A percentile compares a stretch with the other conserved stretches of the same genome.
Evolutionary conservation across 495 filamentous ascomycete species (phyloP).

Genomic region (Aspergillus coremiiformis): DNA sequence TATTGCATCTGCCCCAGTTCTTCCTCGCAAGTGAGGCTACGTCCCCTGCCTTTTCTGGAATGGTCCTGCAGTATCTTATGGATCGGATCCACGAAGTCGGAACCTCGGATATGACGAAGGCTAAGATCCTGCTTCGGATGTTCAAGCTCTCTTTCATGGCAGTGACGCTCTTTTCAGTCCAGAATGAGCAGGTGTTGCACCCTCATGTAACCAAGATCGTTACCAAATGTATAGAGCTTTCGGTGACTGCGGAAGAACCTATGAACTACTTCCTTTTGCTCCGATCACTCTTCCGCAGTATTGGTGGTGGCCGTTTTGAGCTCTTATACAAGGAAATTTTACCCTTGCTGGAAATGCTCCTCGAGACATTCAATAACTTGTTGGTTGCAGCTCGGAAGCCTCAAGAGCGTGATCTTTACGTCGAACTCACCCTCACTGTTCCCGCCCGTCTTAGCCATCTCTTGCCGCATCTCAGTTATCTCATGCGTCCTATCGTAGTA

Average conservation of each 20-base stretch:
- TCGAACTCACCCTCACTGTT: conserved; percentile 93
- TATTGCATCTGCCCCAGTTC: conserved; percentile 94
- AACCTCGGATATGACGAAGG: conserved; percentile 79
- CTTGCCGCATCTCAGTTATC: conserved; percentile 89
- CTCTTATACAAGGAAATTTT: conserved; percentile 96
- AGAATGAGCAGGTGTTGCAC: conserved; percentile 91
- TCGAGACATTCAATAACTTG: conserved; percentile 94
- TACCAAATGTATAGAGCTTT: conserved; percentile 90
- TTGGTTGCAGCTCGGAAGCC: conserved; percentile 82
- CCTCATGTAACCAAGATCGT: conserved; percentile 96
- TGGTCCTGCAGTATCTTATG: conserved; percentile 97
- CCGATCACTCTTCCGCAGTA: conserved; percentile 87
- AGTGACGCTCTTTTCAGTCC: conserved; percentile 85
- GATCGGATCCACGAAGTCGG: conserved; percentile 91
- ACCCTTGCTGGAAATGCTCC: conserved; percentile 89
- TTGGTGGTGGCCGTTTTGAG: conserved; percentile 95
- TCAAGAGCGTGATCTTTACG: conserved; percentile 87
- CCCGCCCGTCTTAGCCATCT: conserved; percentile 92
- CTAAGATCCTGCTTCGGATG: conserved; percentile 83
- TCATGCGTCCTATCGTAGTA: conserved; percentile 96
- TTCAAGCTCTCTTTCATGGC: conserved; percentile 99
- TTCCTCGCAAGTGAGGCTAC: conserved; percentile 97
- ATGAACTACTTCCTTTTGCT: conserved; percentile 98
- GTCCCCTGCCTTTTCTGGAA: conserved; percentile 92
- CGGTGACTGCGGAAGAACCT: conserved; percentile 89